Percentiles rank a stretch among this genome's conserved stretches.
These are phyloP conservation scores for Phaffomyces antillensis DNA, from an alignment of 805 yeast genomes.

Conservation along the genomic window DNA sequence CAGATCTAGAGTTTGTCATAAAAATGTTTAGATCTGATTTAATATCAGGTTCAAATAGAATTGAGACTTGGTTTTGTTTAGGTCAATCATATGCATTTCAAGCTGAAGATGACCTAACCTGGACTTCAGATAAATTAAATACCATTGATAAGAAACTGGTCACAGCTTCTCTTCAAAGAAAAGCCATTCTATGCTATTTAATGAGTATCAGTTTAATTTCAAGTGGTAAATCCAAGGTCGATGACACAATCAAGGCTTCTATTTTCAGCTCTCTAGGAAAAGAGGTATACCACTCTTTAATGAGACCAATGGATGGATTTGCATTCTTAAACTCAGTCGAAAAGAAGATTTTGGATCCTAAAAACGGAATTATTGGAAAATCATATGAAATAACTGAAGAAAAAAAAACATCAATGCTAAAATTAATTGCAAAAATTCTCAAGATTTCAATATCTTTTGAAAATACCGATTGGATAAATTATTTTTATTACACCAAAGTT, in stretches of 20 bases:
- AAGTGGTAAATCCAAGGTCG: constrained; percentile 13
- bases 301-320: constrained; percentile 57
- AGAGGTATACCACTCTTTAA: constrained; percentile 37
- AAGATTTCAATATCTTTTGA: constrained; percentile 39
- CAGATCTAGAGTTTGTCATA: constrained; percentile 73
- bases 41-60: constrained; percentile 53
- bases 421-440: constrained; percentile 36
- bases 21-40: constrained; percentile 61
- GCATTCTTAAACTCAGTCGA: constrained; percentile 33
- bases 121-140: constrained; percentile 82
- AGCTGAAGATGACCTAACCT: constrained; percentile 85
- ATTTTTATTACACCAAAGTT: constrained; percentile 51
- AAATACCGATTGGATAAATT: constrained; percentile 52
- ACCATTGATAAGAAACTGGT: constrained; percentile 49
- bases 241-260: constrained; percentile 31
- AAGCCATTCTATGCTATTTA: constrained; percentile 62
- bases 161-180: constrained; percentile 62
- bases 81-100: constrained; percentile 73
- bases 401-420: constrained; percentile 17
- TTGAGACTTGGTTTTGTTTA: constrained; percentile 81
- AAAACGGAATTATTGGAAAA: constrained; percentile 5
- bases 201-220: constrained; percentile 54
- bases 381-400: constrained; percentile 1
- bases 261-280: constrained; percentile 51
- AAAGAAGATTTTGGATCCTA: constrained; percentile 18